Percentiles rank a stretch among this genome's conserved stretches.
phyloP scores from a whole-genome alignment of 1,284 basidiomycete genomes.

The Malassezia sp. region DNA sequence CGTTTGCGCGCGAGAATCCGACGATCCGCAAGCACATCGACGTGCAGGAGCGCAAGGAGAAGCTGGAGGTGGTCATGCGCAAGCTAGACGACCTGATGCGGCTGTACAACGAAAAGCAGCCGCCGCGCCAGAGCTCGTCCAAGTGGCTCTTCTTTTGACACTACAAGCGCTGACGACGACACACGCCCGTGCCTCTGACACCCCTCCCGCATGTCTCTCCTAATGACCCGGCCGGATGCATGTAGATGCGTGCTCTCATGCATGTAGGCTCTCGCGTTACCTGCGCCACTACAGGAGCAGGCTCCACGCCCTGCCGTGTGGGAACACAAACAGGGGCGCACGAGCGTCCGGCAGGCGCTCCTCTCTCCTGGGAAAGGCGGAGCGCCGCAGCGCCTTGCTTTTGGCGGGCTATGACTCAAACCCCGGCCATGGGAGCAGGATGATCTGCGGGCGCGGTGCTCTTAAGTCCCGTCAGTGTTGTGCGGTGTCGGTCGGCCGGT shows the following conservation, averaged over 20 bases:
- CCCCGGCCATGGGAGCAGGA: slow-evolving; percentile 11
- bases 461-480: slow-evolving; percentile 22
- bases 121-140: slow-evolving; percentile 12
- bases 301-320: not conserved
- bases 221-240: no score
- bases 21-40: slow-evolving; percentile 75
- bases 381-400: slow-evolving; percentile 11
- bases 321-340: not conserved
- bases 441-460: slow-evolving; percentile 15
- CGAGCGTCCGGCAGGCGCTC: not conserved
- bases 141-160: slow-evolving; percentile 39
- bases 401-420: slow-evolving; percentile 22
- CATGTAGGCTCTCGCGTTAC: no score
- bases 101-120: slow-evolving; percentile 43
- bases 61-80: slow-evolving; percentile 53
- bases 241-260: no score
- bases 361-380: slow-evolving; percentile 5
- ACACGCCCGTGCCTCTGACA: no score
- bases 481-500: no score
- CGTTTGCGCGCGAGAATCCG: slow-evolving; percentile 91
- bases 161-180: no score
- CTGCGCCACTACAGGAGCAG: no score
- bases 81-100: slow-evolving; percentile 46
- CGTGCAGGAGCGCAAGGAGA: slow-evolving; percentile 89
- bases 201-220: no score